Evolutionary conservation across 176 grass and related monocot genomes (phyloP).

Genomic region (Cocos nucifera): DNA sequence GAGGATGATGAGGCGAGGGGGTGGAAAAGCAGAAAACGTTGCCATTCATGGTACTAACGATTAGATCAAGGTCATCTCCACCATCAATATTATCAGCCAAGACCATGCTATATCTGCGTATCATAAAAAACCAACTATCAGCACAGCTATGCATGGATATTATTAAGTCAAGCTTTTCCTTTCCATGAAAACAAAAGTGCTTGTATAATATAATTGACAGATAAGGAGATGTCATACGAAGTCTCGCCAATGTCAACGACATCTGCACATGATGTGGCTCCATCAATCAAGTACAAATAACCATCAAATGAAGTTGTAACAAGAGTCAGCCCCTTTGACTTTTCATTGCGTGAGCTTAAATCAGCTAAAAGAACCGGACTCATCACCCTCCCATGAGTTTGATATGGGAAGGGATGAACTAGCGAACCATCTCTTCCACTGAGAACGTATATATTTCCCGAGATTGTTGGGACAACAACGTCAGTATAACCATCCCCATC

Average conservation of each 20-base stretch:
- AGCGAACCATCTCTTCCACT: constrained; percentile 81
- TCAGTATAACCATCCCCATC: constrained; percentile 87
- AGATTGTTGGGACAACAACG: constrained; percentile 70
- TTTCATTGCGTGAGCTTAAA: constrained; percentile 45
- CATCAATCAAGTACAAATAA: constrained; percentile 92
- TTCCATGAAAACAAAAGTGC: background rate
- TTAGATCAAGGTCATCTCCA: constrained; percentile 94
- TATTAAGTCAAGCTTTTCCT: no score
- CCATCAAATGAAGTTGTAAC: constrained; percentile 84
- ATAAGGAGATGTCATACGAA: constrained; percentile 39
- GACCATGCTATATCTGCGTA: constrained; percentile 85
- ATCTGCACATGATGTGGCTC: constrained; percentile 80
- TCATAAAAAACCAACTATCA: constrained; percentile 12
- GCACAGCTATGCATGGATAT: background rate
- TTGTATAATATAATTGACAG: constrained; percentile 22
- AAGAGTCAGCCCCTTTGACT: constrained; percentile 65
- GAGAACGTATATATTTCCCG: constrained; percentile 87
- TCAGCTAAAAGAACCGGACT: constrained; percentile 72
- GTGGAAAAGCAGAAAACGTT: constrained; percentile 97
- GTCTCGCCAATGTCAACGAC: constrained; percentile 97
- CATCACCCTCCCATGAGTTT: constrained; percentile 87
- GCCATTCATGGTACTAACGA: constrained; percentile 96
- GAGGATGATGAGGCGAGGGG: constrained; percentile 78
- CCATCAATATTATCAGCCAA: constrained; percentile 95
- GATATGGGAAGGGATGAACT: constrained; percentile 69